Percentiles rank a stretch among this genome's conserved stretches.
Conservation (phyloP, 2,329 filamentous ascomycete genomes). For the Botryosphaeria agaves region DNA sequence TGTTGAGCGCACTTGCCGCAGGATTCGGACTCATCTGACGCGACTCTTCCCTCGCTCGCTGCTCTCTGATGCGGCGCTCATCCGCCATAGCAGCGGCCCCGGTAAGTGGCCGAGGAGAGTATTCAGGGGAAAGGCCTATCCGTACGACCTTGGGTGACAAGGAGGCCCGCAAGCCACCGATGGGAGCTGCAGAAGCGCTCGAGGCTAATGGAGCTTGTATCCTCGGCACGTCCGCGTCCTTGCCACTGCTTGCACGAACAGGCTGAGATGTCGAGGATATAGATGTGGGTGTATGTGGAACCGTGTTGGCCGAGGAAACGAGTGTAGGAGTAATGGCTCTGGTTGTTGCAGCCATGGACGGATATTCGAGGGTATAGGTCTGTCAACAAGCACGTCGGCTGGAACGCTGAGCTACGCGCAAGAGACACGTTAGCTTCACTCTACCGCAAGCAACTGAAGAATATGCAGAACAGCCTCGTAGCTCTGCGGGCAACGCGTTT, state of each 20-base stretch:
- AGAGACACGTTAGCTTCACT: too few species aligned
- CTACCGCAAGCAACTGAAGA: too few species aligned
- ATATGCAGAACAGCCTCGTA: too few species aligned
- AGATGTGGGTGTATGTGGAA: conserved; percentile 22
- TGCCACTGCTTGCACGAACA: conserved; percentile 7
- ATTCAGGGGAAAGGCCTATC: conserved; percentile 19
- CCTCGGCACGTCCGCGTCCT: conserved; percentile 9
- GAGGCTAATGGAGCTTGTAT: conserved; percentile 5
- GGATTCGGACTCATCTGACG: conserved; percentile 32
- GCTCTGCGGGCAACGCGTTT: too few species aligned
- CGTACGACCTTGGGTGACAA: conserved; percentile 24
- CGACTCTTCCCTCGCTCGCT: conserved; percentile 14
- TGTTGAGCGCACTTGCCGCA: conserved; percentile 23
- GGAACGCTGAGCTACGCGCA: too few species aligned
- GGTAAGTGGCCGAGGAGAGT: conserved; percentile 25
- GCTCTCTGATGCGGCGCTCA: conserved; percentile 24
- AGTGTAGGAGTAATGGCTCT: conserved; percentile 24
- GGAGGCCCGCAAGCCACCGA: conserved; percentile 7
- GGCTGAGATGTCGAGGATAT: conserved; percentile 11
- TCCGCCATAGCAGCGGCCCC: conserved; percentile 31
- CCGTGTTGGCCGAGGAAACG: conserved; percentile 19
- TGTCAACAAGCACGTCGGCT: too few species aligned
- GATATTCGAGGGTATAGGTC: too few species aligned
- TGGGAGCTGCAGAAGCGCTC: conserved; percentile 6
- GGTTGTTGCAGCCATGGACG: conserved; percentile 25